Evolutionary conservation across 805 yeast species (phyloP), one percentile per base, ranked within the genome.

Genomic region (Lipomyces oligophaga): DNA sequence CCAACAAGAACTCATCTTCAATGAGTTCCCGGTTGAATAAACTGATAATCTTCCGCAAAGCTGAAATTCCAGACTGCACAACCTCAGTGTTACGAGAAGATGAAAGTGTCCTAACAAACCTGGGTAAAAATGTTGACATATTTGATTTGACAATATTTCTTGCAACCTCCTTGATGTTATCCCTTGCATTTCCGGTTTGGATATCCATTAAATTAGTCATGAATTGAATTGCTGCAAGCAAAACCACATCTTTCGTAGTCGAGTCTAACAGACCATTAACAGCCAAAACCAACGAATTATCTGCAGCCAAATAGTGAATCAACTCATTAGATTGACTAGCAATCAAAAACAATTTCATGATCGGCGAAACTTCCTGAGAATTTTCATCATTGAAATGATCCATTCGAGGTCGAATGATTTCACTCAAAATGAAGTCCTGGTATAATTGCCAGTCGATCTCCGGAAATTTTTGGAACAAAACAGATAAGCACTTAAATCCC

Each of bases 281-380:
- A 11, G 58, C 62, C 0, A 76, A 72, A 5, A 87, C 76, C 1
- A 75, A 69, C 41, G 66, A 71, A 37, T 81, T 74, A 52, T 84
- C 83, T 44, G 72, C 65, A 45, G 40, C 26, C 35, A 86, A 64
- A 48, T 82, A 77, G 11, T 70, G 69, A 38, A 73, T 67, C 31
- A 81, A 70, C 19, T 68, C 67, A 4, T 69, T 67, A 26, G 66
- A 62, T 3, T 70, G 61, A 39, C 83, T 68, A 80, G 95, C 76
- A 6, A 75, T 67, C 5, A 78, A 65, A 58, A 90, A 75, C 7
- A 87, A 61, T 45, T 72, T 77, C 77, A 89, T 67, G 35, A 90
- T 62, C 0, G 95, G 75, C 0, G 97, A 87, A 0, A 90, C 81
- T 58, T 83, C 87, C 60, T 87, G 94, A 26, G 83, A 69, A 62